These are phyloP conservation scores for Xylariomycetidae sp. DNA, from an alignment of 2,329 filamentous ascomycete genomes.

Conservation along the genomic window DNA sequence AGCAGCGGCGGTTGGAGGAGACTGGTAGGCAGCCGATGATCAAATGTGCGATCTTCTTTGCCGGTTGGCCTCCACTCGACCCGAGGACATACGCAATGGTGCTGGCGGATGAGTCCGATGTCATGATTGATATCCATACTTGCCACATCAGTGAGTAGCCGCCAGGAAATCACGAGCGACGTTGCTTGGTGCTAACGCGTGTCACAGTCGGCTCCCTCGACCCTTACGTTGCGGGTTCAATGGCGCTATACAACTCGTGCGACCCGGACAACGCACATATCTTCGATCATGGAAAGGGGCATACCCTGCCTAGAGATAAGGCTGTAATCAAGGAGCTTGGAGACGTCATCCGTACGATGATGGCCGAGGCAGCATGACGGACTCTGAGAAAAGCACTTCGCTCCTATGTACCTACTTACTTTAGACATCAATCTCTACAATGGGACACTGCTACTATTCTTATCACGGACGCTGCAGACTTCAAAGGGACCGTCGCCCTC, in stretches of 20 bases:
- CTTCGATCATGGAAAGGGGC: slow-evolving; percentile 62
- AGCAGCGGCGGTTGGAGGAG: slow-evolving; percentile 21
- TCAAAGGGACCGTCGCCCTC: too few relatives aligned
- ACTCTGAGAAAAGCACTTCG: not conserved
- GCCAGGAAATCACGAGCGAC: not conserved
- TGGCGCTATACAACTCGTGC: slow-evolving; percentile 57
- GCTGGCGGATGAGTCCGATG: slow-evolving; percentile 42
- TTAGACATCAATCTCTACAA: not conserved
- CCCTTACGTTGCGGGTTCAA: slow-evolving; percentile 54
- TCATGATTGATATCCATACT: slow-evolving; percentile 45
- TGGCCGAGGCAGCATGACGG: slow-evolving; percentile 16
- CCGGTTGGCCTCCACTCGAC: slow-evolving; percentile 47
- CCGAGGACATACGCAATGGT: slow-evolving; percentile 37
- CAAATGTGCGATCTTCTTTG: slow-evolving; percentile 46
- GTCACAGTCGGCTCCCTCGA: slow-evolving; percentile 46
- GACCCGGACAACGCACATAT: slow-evolving; percentile 52
- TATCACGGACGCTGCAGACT: too few relatives aligned
- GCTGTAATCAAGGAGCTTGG: slow-evolving; percentile 41
- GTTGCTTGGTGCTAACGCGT: slow-evolving; percentile 2
- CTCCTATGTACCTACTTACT: not conserved
- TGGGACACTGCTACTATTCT: too few relatives aligned
- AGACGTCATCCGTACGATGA: slow-evolving; percentile 34
- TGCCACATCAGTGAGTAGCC: slow-evolving; percentile 41
- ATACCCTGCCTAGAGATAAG: slow-evolving; percentile 52
- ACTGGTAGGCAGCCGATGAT: slow-evolving; percentile 29